These are phyloP conservation scores for Begonia masoniana DNA, from an alignment of 306 rosid genomes.

Conservation along the genomic window DNA sequence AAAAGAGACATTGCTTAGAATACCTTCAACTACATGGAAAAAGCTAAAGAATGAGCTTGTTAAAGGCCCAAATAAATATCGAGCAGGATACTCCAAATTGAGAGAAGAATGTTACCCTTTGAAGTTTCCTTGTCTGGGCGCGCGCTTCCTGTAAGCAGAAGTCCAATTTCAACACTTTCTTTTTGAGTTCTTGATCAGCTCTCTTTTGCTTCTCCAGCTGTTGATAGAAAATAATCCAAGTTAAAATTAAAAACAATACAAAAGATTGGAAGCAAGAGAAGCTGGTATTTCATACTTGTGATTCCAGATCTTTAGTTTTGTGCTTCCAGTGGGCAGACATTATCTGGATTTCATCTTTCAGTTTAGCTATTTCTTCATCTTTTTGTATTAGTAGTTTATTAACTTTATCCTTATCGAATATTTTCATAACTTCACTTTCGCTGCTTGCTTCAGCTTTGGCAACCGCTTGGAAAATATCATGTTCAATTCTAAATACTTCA, in stretches of 20 bases:
- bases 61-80: too few species aligned
- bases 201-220: slow-evolving; percentile 98
- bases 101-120: slow-evolving; percentile 42
- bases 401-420: slow-evolving; percentile 72
- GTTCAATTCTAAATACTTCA: slow-evolving; percentile 71
- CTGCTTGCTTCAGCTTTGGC: slow-evolving; percentile 47
- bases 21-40: too few species aligned
- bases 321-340: slow-evolving; percentile 85
- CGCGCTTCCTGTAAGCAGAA: slow-evolving; percentile 96
- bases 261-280: slow-evolving; percentile 4
- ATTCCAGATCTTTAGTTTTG: slow-evolving; percentile 84
- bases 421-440: slow-evolving; percentile 59
- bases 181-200: slow-evolving; percentile 84
- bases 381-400: slow-evolving; percentile 51
- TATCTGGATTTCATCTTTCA: slow-evolving; percentile 70
- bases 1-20: too few species aligned
- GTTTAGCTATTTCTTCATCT: slow-evolving; percentile 63
- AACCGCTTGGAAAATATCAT: slow-evolving; percentile 66
- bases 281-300: slow-evolving; percentile 46
- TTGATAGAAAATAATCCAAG: slow-evolving; percentile 15
- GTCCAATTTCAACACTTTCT: slow-evolving; percentile 81
- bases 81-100: too few species aligned
- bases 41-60: too few species aligned
- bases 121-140: slow-evolving; percentile 90
- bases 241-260: slow-evolving; percentile 2